Percentiles rank a stretch among this genome's conserved stretches.
These are phyloP conservation scores for Candida cerambycidarum DNA, from an alignment of 805 yeast species.

Conservation along the genomic window DNA sequence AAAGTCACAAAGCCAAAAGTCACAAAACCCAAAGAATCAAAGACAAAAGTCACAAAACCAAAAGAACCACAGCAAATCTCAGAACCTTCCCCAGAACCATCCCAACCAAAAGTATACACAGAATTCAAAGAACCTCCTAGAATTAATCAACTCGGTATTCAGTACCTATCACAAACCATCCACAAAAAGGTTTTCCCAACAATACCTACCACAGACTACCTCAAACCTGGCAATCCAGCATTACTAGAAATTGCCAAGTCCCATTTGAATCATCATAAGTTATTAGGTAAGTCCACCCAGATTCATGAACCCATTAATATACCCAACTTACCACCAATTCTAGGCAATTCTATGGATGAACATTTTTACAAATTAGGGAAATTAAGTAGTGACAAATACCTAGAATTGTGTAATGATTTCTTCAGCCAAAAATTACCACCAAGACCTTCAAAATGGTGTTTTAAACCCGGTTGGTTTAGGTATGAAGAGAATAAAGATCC, in stretches of 20 bases:
- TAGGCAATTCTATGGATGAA: slow-evolving; percentile 76
- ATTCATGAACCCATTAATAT: slow-evolving; percentile 55
- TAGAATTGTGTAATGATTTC: slow-evolving; percentile 49
- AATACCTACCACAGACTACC: slow-evolving; percentile 25
- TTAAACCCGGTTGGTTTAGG: slow-evolving; percentile 77
- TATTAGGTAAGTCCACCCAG: slow-evolving; percentile 75
- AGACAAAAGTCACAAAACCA: neutral
- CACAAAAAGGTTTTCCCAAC: slow-evolving; percentile 63
- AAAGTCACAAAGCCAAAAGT: neutral
- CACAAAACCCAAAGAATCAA: neutral
- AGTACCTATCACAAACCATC: slow-evolving; percentile 60
- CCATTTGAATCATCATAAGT: slow-evolving; percentile 59
- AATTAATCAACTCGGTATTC: slow-evolving; percentile 77
- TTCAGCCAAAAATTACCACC: slow-evolving; percentile 26
- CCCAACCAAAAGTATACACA: neutral
- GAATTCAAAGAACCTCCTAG: slow-evolving; percentile 37
- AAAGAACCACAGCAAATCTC: neutral
- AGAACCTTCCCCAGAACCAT: too few species aligned
- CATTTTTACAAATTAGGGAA: slow-evolving; percentile 78
- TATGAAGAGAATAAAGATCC: slow-evolving; percentile 61
- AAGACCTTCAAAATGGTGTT: slow-evolving; percentile 45
- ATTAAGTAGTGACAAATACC: slow-evolving; percentile 59
- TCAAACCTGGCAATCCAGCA: slow-evolving; percentile 29
- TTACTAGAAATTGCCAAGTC: slow-evolving; percentile 53
- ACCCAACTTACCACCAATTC: slow-evolving; percentile 65